A percentile compares a stretch with the other conserved stretches of the same genome.
Conservation (phyloP, 2,329 filamentous ascomycete species). For the Fusarium sp. region DNA sequence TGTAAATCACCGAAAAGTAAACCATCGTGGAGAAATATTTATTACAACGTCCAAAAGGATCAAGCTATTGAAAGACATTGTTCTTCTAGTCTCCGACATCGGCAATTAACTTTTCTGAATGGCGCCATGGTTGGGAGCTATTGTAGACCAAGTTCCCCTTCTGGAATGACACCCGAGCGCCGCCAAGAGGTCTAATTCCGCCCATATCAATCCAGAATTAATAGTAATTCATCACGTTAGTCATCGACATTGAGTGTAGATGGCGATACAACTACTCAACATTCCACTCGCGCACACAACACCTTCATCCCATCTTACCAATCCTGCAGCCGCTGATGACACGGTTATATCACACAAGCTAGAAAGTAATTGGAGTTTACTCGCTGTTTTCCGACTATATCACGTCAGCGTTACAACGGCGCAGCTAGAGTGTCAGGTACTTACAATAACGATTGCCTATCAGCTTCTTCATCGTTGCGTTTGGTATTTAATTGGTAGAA, state of each 20-base stretch:
- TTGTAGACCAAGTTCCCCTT: conserved; percentile 12
- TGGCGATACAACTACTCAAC: conserved; percentile 15
- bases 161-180: conserved; percentile 8
- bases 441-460: conserved; percentile 15
- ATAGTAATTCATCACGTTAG: neutral
- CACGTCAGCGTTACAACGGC: conserved; percentile 8
- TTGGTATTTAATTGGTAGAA: conserved; percentile 4
- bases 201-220: neutral
- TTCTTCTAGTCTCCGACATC: neutral
- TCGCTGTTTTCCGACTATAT: conserved; percentile 9
- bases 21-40: neutral
- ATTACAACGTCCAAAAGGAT: too few species aligned
- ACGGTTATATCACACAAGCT: conserved; percentile 14
- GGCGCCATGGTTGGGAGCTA: conserved; percentile 9
- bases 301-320: conserved; percentile 20
- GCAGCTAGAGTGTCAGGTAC: neutral
- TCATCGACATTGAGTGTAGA: conserved; percentile 7
- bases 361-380: conserved; percentile 2
- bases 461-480: neutral
- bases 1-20: neutral
- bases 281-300: conserved; percentile 11
- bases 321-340: conserved; percentile 17
- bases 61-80: neutral
- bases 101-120: conserved; percentile 11
- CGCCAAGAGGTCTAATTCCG: conserved; percentile 12